Evolutionary conservation across 164 flowering plant genomes (phyloP).

Genomic region (Vitis rotundifolia): DNA sequence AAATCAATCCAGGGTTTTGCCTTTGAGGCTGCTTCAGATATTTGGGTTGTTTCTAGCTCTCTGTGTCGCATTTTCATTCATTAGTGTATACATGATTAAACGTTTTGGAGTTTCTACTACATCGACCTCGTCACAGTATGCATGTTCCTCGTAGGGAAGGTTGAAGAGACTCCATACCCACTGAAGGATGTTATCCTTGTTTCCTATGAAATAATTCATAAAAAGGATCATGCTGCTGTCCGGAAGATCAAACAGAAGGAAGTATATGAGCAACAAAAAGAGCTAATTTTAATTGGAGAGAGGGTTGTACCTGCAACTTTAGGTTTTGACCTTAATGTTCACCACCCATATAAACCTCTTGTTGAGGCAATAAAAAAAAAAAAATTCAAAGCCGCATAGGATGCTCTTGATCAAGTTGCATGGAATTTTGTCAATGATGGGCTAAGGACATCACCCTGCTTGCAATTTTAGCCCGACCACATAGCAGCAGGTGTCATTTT

Average conservation of each 20-base stretch:
- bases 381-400: constrained; percentile 78
- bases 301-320: constrained; percentile 84
- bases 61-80: constrained; percentile 32
- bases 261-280: constrained; percentile 77
- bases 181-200: too few species aligned
- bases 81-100: constrained; percentile 37
- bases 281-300: constrained; percentile 73
- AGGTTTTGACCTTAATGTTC: constrained; percentile 78
- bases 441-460: constrained; percentile 82
- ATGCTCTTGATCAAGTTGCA: constrained; percentile 86
- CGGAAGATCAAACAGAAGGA: too few species aligned
- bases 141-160: too few species aligned
- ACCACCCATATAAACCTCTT: constrained; percentile 84
- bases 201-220: too few species aligned
- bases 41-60: constrained; percentile 36
- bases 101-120: too few species aligned
- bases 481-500: constrained; percentile 91
- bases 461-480: constrained; percentile 85
- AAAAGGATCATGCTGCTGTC: too few species aligned
- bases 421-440: too few species aligned
- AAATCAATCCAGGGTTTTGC: constrained; percentile 34
- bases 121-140: constrained; percentile 14
- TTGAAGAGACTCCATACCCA: too few species aligned
- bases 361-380: constrained; percentile 85
- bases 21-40: constrained; percentile 37